Evolutionary conservation across 257 asterid species (phyloP), one percentile per base, ranked within the genome.

Genomic region (Solanum piurae): DNA sequence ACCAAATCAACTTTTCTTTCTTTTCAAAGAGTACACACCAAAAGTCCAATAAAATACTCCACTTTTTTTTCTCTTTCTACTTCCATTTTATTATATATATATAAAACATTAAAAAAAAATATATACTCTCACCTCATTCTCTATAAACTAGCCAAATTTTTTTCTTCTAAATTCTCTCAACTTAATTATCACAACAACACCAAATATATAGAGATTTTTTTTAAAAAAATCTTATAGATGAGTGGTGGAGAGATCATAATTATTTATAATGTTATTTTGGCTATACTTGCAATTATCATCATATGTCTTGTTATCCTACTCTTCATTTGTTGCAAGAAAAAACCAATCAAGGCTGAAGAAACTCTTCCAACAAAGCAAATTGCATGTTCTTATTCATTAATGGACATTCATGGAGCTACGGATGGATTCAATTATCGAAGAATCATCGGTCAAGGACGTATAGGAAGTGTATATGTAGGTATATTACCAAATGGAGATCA

Each of bases 401-500:
- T 88, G 95, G 98, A 96, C 6, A 94, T 96, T 71, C 93, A 96
- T 86, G 90, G 93, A 11, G 98, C 99, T 79, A 96, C 99, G 0
- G 99, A 96, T 44, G 96, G 98, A 11, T 96, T 96, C 94, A 95
- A 92, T 89, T 89, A 75, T 74, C 94, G 96, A 37, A 66, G 99
- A 60, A 89, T 95, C 90, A 92, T 96, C 40, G 98, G 98, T 9
- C 88, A 89, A 83, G 99, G 98, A 64, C 86, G 96, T 85, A 86
- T 94, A 0, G 98, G 98, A 18, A 94, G 94, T 8, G 98, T 95
- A 3, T 96, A 95, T 77, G 94, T 93, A n/a, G 98, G 96, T n/a
- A 94, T 93, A 88, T 90, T 93, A 92, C 92, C 96, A 0, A 88
- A 82, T 5, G 96, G 98, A 12, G 96, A 94, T 37, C 10, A 74